Evolutionary conservation across 1,139 yeast genomes (phyloP).

Genomic region (Yamadazyma membranifaciens): DNA sequence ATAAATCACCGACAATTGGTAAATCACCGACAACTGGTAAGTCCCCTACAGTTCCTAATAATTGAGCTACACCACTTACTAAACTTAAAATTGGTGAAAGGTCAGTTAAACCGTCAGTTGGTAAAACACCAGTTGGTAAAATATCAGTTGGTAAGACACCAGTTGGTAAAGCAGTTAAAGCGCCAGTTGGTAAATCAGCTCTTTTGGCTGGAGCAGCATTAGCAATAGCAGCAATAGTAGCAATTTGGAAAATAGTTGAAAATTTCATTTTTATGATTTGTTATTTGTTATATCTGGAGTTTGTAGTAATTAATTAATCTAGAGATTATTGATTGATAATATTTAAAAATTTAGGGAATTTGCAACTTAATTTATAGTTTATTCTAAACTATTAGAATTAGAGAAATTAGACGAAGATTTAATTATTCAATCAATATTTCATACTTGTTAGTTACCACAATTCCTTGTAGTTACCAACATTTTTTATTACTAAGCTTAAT

Average conservation of each 20-base stretch:
- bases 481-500: not conserved
- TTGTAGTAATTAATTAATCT: not conserved
- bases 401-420: no score
- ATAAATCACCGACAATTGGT: constrained; percentile 8
- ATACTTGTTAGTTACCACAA: no score
- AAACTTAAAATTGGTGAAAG: not conserved
- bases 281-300: no score
- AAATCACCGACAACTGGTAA: constrained; percentile 7
- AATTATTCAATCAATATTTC: no score
- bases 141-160: constrained; percentile 5
- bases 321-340: constrained; percentile 1
- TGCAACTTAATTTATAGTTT: constrained; percentile 1
- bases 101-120: constrained; percentile 2
- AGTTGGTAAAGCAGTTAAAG: constrained; percentile 5
- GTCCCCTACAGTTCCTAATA: constrained; percentile 6
- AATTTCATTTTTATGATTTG: constrained; percentile 8
- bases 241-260: constrained; percentile 8
- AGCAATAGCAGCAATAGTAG: constrained; percentile 6
- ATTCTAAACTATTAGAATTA: no score
- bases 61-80: constrained; percentile 4
- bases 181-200: constrained; percentile 6
- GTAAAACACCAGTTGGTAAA: constrained; percentile 4
- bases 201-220: constrained; percentile 10
- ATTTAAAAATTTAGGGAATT: not conserved
- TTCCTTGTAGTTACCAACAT: no score